Base-by-base conservation (phyloP, 139 green algal genomes). In the Chlamydomonas sp. region DNA sequence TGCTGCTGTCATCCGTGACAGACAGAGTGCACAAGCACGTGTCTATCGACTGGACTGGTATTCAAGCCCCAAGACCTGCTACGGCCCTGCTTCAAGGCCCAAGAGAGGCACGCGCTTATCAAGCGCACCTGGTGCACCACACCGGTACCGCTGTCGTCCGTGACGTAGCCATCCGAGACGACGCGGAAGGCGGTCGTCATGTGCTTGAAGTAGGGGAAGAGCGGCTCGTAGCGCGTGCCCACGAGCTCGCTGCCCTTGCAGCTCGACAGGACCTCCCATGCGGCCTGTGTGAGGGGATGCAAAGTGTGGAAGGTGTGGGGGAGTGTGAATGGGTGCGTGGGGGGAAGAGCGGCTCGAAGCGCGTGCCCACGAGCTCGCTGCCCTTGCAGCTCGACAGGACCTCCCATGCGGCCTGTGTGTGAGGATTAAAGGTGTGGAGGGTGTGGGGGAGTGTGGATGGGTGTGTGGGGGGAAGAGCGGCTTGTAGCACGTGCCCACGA, bases 391-490 rank as follows among this genome's bases (percentile, higher is more conserved):
- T 93, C 33, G 71, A 48, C 28, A 98, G 68, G 22, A 97, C 58
- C 84, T 84, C 65, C 58, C 84, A 90, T 48, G 78, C 84, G 38
- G 60, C 79, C 65, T 75, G 54, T 36, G 16, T 30, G 34, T 8
- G 34, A 26, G 26, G 54, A 10, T 36, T 22, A 57, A 57, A 16
- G 22, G 47, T n/a, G n/a, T n/a, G n/a, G n/a, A n/a, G n/a, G n/a
- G n/a, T n/a, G n/a, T n/a, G n/a, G n/a, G n/a, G n/a, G n/a, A n/a
- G n/a, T n/a, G n/a, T n/a, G n/a, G n/a, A n/a, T n/a, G n/a, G n/a
- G n/a, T n/a, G n/a, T n/a, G n/a, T n/a, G n/a, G n/a, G 6, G 81
- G 79, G 74, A 99, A 99, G n/a, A 98, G 83, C 2, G 95, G 95
- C 71, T 82, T 68, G 81, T 98, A 99, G 20, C 66, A 77, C 22